Conservation (phyloP, 139 green algal genomes). For the Auxenochlorella protothecoides region DNA sequence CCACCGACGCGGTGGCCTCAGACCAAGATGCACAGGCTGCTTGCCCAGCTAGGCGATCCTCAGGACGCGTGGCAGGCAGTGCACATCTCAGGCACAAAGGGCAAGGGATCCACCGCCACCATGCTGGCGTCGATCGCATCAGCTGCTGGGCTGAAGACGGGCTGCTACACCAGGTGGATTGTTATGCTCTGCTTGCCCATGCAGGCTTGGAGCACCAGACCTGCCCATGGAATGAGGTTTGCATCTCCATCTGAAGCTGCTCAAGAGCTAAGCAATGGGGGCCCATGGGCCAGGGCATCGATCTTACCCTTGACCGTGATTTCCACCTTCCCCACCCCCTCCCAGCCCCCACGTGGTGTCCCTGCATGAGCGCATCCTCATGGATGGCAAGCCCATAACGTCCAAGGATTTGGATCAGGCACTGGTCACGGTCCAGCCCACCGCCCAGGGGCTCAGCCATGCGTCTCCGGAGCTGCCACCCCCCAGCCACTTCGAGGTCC, state of each 20-base stretch:
- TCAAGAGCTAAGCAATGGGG: background rate
- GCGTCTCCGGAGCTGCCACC: too few species aligned
- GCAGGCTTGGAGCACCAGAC: too few species aligned
- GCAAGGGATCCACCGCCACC: slow-evolving; percentile 70
- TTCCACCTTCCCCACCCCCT: background rate
- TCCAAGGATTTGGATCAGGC: slow-evolving; percentile 9
- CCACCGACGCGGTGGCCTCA: slow-evolving; percentile 12
- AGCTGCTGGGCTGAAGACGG: slow-evolving; percentile 43
- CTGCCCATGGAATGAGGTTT: too few species aligned
- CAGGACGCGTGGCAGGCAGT: slow-evolving; percentile 35
- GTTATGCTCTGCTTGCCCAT: too few species aligned
- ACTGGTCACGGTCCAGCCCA: too few species aligned
- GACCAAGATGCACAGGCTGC: slow-evolving; percentile 47
- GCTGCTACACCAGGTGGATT: slow-evolving; percentile 59
- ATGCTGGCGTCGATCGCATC: slow-evolving; percentile 56
- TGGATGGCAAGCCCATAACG: slow-evolving; percentile 23
- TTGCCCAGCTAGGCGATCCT: slow-evolving; percentile 48
- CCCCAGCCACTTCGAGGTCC: slow-evolving; percentile 63
- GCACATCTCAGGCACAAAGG: slow-evolving; percentile 83
- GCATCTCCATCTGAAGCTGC: background rate
- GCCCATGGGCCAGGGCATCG: background rate
- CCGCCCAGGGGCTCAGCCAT: too few species aligned
- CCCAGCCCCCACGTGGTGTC: slow-evolving; percentile 62
- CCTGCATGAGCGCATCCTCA: slow-evolving; percentile 61
- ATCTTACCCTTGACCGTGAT: background rate